A percentile compares a stretch with the other conserved stretches of the same genome.
Evolutionary conservation across 176 grass and related monocot genomes (phyloP).

Genomic region (Luzula sylvatica): DNA sequence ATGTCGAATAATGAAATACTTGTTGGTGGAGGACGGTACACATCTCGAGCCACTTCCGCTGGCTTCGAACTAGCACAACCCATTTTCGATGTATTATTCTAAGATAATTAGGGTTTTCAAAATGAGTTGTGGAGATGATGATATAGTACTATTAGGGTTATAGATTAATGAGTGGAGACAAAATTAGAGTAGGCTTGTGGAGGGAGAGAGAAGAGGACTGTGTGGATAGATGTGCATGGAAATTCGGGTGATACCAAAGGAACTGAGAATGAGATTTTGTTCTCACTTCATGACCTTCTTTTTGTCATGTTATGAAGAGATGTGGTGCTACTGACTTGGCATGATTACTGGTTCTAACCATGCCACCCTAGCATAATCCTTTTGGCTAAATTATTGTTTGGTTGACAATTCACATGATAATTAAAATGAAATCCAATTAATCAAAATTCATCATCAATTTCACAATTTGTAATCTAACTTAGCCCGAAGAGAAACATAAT

Average conservation of each 20-base stretch:
- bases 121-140: constrained; percentile 1
- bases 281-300: constrained; percentile 7
- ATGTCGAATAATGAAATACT: constrained; percentile 84
- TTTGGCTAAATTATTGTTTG: no score
- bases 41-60: constrained; percentile 20
- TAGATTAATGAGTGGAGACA: constrained; percentile 2
- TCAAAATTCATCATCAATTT: constrained; percentile 1
- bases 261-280: constrained; percentile 13
- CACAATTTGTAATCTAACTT: background rate
- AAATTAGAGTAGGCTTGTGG: constrained; percentile 16
- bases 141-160: no score
- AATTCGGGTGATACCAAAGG: constrained; percentile 1
- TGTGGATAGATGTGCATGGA: constrained; percentile 17
- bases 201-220: constrained; percentile 1
- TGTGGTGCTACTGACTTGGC: constrained; percentile 19
- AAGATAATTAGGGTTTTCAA: background rate
- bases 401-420: background rate
- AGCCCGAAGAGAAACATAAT: no score
- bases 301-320: constrained; percentile 17
- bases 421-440: background rate
- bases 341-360: constrained; percentile 4
- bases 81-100: constrained; percentile 26
- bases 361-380: constrained; percentile 5
- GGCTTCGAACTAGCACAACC: constrained; percentile 64
- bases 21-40: constrained; percentile 60